Evolutionary conservation across 768 basidiomycete species (phyloP), one percentile per base, ranked within the genome.

Genomic region (Suillus subluteus): DNA sequence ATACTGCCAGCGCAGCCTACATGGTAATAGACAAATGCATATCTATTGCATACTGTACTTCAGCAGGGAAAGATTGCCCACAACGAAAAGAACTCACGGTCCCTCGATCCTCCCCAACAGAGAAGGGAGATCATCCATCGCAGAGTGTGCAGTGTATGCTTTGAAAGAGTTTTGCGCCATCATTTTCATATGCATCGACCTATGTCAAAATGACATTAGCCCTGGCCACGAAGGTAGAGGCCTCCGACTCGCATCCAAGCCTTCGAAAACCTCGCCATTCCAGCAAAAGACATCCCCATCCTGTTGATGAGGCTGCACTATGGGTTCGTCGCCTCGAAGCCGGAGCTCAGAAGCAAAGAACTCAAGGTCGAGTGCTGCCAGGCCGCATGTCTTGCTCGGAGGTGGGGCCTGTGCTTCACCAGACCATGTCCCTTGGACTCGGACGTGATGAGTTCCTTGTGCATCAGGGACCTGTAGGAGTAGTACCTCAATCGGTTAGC

Each of bases 261-360:
- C 94, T 69, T 92, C 89, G 69, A 96, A 96, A 35, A 95, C 92
- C 81, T 96, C 92, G 67, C 95, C 94, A 72, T 94, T 95, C 91
- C 91, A 96, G 72, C 92, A 94, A 35, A 96, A 76, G 4, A 92
- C 73, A 72, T 89, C 83, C 8, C 84, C 87, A 16, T 80, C 81
- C 41, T 76, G 69, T 16, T 78, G 71, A 73, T 95, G 92, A 35
- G 95, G 95, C 74, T 96, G 95, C 3, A 82, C 75, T 18, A 94
- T 76, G 0, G 82, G 81, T 12, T 65, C 50, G 12, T 77, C 71
- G 1, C 95, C 95, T 67, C 95, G 82, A 61, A 96, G 77, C 64
- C 86, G 84, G 62, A 96, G 83, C 72, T 95, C 92, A 0, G 93
- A 93, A 1, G 87, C 88, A 73, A 87, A 91, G 66, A 93, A 88